Base-by-base conservation (phyloP, 176 grass and related monocot species). In the Triticum dicoccoides region DNA sequence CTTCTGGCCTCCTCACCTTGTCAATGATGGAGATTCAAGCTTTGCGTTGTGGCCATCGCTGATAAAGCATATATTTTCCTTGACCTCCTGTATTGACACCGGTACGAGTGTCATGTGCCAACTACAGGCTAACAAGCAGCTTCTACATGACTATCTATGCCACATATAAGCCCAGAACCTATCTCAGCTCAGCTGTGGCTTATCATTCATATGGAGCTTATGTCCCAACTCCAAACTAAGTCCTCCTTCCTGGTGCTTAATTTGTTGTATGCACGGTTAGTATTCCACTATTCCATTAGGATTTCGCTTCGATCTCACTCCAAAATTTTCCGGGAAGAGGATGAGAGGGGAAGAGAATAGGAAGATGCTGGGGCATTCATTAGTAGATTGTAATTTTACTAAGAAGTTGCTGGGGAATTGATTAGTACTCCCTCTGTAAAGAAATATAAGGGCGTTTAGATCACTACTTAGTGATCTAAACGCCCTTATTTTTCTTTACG, bases 111-210 rank as follows among this genome's bases (percentile, higher is more conserved):
- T 17, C 78, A 80, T 11, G 3, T 58, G 21, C 20, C 25, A 20
- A 65, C 18, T 8, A 14, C 66, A 45, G 23, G 24, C 66, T 64
- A 34, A 24, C 35, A 30, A 23, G 42, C 25, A 83, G 62, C 5
- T 79, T 83, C n/a, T 75, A 62, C 65, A 61, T 78, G 51, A 47
- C 63, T 51, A 83, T 70, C 49, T 11, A 49, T 25, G 38, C 80
- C 38, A 78, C 6, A 9, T 69, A 88, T 59, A 59, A 59, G 56
- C 56, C 56, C 5, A 59, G 23, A 54, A 54, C 30, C 56, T 32
- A 5, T 25, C 17, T 27, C 56, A 71, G 49, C 21, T 83, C 9
- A 84, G 14, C 15, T 65, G 41, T 8, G 9, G 17, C 12, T 58
- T 58, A 42, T 62, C 49, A 14, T 49, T 29, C 56, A 21, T 35